Evolutionary conservation across 495 filamentous ascomycete species (phyloP).

Genomic region (Penicillium lividum): DNA sequence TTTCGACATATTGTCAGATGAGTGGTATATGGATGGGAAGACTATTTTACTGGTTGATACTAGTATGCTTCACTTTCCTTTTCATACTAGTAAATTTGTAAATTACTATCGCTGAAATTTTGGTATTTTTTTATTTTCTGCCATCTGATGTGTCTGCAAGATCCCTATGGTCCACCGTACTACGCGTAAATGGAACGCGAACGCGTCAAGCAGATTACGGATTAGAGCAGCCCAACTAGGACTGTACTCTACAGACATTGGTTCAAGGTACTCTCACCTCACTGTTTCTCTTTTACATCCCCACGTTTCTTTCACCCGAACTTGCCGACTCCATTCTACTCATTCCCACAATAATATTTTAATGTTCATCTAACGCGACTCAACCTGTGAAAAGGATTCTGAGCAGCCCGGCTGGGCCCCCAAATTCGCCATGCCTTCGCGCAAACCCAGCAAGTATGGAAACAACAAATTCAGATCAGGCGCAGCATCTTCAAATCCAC

Average conservation of each 20-base stretch:
- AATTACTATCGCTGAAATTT: no score
- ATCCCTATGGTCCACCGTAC: no score
- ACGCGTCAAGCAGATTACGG: conserved; percentile 36
- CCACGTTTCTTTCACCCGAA: conserved; percentile 2
- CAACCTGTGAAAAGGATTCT: conserved; percentile 15
- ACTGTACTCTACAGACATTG: conserved; percentile 17
- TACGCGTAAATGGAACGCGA: conserved; percentile 40
- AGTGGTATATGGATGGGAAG: no score
- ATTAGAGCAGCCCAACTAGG: conserved; percentile 23
- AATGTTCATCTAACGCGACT: conserved; percentile 27
- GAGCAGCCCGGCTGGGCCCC: conserved; percentile 31
- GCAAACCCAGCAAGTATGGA: conserved; percentile 57
- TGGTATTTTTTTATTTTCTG: no score
- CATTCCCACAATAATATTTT: conserved; percentile 13
- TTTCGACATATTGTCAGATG: no score
- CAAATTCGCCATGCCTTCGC: conserved; percentile 54
- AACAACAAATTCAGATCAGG: conserved; percentile 54
- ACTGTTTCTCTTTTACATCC: background rate
- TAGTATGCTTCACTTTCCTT: no score
- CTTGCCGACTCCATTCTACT: background rate
- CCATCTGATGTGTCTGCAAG: no score
- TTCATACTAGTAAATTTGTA: no score
- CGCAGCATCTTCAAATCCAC: conserved; percentile 52
- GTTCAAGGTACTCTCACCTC: conserved; percentile 10
- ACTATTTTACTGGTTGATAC: no score